Conservation (phyloP, 257 asterid genomes). For the Apocynum venetum region DNA sequence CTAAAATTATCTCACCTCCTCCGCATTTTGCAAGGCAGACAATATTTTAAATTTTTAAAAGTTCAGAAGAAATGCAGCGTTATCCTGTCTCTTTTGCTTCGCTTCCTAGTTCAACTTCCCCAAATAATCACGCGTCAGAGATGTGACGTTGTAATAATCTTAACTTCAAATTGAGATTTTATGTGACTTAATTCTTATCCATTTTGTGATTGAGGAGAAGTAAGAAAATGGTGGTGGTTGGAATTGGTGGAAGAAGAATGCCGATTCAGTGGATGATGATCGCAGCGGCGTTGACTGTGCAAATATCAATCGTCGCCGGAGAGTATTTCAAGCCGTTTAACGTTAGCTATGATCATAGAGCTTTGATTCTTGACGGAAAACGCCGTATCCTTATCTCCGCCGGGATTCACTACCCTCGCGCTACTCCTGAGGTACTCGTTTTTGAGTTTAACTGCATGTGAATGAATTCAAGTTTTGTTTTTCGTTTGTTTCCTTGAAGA, state of each 20-base stretch:
- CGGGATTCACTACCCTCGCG: conserved; percentile 92
- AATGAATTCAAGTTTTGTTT: neutral
- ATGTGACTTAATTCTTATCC: neutral
- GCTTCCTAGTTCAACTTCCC: no score
- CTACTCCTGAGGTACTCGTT: conserved; percentile 54
- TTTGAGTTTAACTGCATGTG: neutral
- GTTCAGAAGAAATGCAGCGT: no score
- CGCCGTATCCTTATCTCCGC: conserved; percentile 84
- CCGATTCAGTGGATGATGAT: conserved; percentile 25
- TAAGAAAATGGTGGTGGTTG: conserved; percentile 11
- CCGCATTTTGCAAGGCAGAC: no score
- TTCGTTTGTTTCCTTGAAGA: neutral
- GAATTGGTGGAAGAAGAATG: neutral
- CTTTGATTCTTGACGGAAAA: conserved; percentile 59
- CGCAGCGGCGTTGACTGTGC: conserved; percentile 30
- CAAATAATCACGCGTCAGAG: no score
- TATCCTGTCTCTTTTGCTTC: no score
- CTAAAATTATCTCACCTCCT: no score
- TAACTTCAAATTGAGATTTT: neutral
- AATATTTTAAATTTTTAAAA: no score
- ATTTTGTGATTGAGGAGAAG: neutral
- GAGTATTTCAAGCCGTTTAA: conserved; percentile 82
- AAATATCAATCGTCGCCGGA: conserved; percentile 37
- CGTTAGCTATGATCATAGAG: conserved; percentile 78
- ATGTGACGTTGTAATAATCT: no score